Base-by-base conservation (phyloP, 192 early-diverging fungal genomes). In the Gryganskiella cystojenkinii region DNA sequence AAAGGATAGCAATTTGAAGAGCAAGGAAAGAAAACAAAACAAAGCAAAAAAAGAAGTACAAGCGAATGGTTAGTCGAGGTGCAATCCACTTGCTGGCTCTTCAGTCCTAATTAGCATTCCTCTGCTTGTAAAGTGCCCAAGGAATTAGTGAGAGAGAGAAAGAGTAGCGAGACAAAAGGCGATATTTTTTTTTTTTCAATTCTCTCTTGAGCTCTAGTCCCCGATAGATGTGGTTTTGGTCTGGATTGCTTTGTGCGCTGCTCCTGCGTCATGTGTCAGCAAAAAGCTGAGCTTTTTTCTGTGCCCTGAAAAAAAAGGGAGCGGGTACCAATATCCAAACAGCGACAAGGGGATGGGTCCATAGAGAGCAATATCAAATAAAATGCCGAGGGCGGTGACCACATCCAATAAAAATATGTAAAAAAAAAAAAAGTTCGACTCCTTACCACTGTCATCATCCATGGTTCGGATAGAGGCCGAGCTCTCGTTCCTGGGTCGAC, bases 381-480 rank as follows among this genome's bases (percentile, higher is more conserved):
- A 61, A 46, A 24, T 40, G 40, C 19, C 24, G n/a, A 3, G 19
- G 44, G 40, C n/a, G n/a, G n/a, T n/a, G n/a, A n/a, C n/a, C 59
- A 46, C 25, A 61, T 15, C 20, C 44, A 50, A 51, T n/a, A 62
- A 65, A 20, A 45, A 56, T 17, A 56, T n/a, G 11, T 14, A 34
- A 43, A 63, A 30, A 10, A 24, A 54, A 34, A 45, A 28, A 45
- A 1, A 0, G 35, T 30, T 13, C 28, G 30, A 33, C 10, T 51
- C 22, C 57, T 61, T 63, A 71, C 69, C 69, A 57, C 69, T 71
- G 53, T 71, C 60, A 40, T 55, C 53, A 17, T 71, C 69, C 61
- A 71, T 57, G 25, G 59, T 63, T 25, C 69, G 50, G 30, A 71
- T 71, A n/a, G 69, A 71, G 11, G 69, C 49, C 17, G 69, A 55